phyloP scores from a whole-genome alignment of 2,329 filamentous ascomycete species.

The Calonectria ilicicola region DNA sequence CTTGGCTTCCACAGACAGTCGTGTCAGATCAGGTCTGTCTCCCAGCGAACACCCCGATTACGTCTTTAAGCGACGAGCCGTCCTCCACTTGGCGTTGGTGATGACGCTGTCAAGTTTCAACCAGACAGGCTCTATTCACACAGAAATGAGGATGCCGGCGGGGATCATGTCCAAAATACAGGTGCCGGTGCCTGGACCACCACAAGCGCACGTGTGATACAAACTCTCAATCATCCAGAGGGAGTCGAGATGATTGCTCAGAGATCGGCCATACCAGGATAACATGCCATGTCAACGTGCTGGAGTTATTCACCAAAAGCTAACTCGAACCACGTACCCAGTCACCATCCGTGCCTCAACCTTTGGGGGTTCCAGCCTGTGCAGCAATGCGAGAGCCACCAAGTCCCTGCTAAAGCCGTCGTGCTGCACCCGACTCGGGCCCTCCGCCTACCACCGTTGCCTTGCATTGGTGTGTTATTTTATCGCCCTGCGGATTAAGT shows the following conservation, averaged over 20 bases:
- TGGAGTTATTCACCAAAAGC: not conserved
- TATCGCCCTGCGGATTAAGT: not conserved
- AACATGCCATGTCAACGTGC: not conserved
- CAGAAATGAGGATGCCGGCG: constrained; percentile 3
- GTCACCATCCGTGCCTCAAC: constrained; percentile 17
- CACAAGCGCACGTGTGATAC: not conserved
- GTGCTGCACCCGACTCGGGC: constrained; percentile 20
- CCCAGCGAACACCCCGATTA: not conserved
- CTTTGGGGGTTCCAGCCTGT: constrained; percentile 15
- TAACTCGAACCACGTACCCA: constrained; percentile 12
- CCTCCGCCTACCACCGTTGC: constrained; percentile 10
- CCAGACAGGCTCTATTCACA: constrained; percentile 10
- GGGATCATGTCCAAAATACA: not conserved
- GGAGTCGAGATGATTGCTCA: not conserved
- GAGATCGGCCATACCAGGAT: constrained; percentile 12
- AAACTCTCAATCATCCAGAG: not conserved
- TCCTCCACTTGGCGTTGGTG: not conserved
- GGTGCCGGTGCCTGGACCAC: not conserved
- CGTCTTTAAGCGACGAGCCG: constrained; percentile 4
- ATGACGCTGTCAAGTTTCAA: not conserved
- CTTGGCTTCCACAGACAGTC: not conserved
- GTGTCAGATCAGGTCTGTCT: not conserved
- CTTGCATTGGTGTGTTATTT: constrained; percentile 17
- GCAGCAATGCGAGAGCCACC: not conserved
- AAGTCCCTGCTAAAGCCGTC: constrained; percentile 10